Base-by-base conservation (phyloP, 2,329 filamentous ascomycete genomes). In the Nothophaeocryptopus gaeumannii region DNA sequence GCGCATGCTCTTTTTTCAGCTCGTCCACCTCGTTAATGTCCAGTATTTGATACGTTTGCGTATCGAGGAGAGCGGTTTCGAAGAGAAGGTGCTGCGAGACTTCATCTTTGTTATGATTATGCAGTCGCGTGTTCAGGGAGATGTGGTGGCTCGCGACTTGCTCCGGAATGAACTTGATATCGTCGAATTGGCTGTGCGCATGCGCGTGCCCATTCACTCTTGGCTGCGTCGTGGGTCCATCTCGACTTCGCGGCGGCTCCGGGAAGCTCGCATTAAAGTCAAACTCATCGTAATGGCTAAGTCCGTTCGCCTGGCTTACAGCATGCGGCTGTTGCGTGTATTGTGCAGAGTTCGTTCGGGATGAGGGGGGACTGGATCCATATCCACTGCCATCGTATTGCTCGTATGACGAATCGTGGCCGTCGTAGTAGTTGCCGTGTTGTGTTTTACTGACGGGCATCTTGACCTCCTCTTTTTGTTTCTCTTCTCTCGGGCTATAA, bases 51-150 rank as follows among this genome's bases (percentile, higher is more conserved):
- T 85, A 99, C 61, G 84, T 76, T 64, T 84, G 86, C 73, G 90
- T 95, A 71, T 99, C 93, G 52, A 85, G 82, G 53, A 99, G 81
- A 14, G 93, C 93, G 14, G 89, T 97, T 74, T 97, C 92, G 54
- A 93, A 91, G 51, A 99, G 80, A 39, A 99, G 75, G 68, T 97
- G 95, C 67, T 96, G 84, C 61, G 90, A 86, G 38, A 99, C 78
- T 0, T 78, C 78, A 61, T 85, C 82, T 15, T 59, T 56, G 32
- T 56, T 51, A 26, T 55, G 57, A 72, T 54, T 40, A 15, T 52
- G 59, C 30, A 61, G 20, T 9, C 54, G 50, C 5, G 63, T 66
- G 50, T 67, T 59, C 34, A 66, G 50, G 29, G 54, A 55, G 45
- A 65, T 63, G 29, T 60, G 58, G 44, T 62, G 61, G 44, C 56